Base-by-base conservation (phyloP, 805 yeast genomes). In the Cyberlindnera amylophila region DNA sequence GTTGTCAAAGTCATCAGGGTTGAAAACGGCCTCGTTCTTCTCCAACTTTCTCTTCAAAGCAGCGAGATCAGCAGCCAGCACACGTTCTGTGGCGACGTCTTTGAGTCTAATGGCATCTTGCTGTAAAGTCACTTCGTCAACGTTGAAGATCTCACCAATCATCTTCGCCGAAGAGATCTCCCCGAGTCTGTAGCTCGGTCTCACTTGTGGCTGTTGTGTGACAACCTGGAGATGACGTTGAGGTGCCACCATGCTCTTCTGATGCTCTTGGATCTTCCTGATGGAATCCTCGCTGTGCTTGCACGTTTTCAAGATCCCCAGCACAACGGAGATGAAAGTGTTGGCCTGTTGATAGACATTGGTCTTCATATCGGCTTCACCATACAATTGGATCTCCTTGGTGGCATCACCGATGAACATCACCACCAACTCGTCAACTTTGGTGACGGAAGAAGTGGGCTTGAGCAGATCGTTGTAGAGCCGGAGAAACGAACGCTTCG, bases 401-500 rank as follows among this genome's bases (percentile, higher is more conserved):
- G 74, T 75, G 9, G 83, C 74, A 41, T 69, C 64, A 8, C 74
- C 68, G 8, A 76, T 75, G 51, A 79, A 80, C 50, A 70, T 64
- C 58, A 76, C 68, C 2, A 79, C 67, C 28, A 79, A 53, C 39
- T 75, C 79, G 43, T 69, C 69, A 10, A 66, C 62, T 17, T 66
- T 66, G 13, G 54, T 59, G 32, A 62, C 38, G 1, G 45, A 23
- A 51, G 55, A 28, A 64, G 66, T 51, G 66, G 64, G 21, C 51
- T 61, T 4, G 29, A 81, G 63, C 23, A 79, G 52, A 34, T 79
- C 82, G 42, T 79, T 80, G 58, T 84, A 83, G 44, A 82, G 71
- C 19, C 85, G 74, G 19, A 84, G 59, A 35, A 82, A 67, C 38
- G 81, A 72, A 28, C 84, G 65, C 46, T 85, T 67, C 11, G 82